Evolutionary conservation across 177 flowering plant species (phyloP), one percentile per base, ranked within the genome.

Genomic region (Vitis hybrid): DNA sequence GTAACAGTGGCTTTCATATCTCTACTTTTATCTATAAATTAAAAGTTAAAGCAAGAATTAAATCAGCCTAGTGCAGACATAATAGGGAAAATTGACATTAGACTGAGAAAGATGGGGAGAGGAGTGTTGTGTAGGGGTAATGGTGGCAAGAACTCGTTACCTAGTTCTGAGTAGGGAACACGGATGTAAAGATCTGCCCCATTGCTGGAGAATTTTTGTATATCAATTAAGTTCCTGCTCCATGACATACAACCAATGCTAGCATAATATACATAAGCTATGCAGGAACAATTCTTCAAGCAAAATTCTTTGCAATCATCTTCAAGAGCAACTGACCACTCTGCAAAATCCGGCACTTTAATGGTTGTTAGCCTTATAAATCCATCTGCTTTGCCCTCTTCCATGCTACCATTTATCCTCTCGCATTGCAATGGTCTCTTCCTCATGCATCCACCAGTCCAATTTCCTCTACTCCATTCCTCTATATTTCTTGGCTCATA

Each of bases 281-380:
- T 3, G 11, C 75, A 72, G 50, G 75, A 65, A 61, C 75, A 72
- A 63, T 72, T 72, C 45, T 60, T 48, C 64, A 72, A 59, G 65
- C 75, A 72, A 10, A 52, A 32, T 5, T 21, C 32, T 34, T 5
- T 51, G 40, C 79, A 76, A 4, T 72, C 21, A 9, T 64, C 52
- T 45, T 64, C 72, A 2, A 7, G 14, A 14, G 62, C 48, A 68
- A 54, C 6, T 10, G 72, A 72, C 66, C 66, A 64, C 48, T 59
- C 26, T 8, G 75, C 65, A 50, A 63, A 54, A 45, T 59, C 67
- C 3, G 75, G 72, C 32, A 64, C 76, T 66, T 72, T 72, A 67
- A 65, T 21, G 52, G 7, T 60, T 10, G 32, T 2, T 19, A 60
- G 40, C 45, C 21, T 66, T 0, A 60, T 66, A 61, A 66, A 72